A percentile compares a stretch with the other conserved stretches of the same genome.
These are phyloP conservation scores for Pleurotus tuoliensis DNA, from an alignment of 768 basidiomycete species.

Conservation along the genomic window DNA sequence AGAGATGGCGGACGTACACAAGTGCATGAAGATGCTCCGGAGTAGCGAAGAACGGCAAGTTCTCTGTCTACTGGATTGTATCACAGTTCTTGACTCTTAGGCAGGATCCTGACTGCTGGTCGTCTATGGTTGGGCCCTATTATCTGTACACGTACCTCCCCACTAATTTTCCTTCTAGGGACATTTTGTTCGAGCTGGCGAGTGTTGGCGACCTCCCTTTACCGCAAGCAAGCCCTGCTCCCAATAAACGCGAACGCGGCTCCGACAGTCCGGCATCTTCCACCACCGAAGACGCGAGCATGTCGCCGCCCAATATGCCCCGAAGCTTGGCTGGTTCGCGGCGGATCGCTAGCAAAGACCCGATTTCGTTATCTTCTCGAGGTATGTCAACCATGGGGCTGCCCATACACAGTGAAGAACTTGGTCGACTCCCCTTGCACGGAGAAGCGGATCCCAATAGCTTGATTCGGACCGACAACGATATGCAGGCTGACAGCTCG, in stretches of 20 bases:
- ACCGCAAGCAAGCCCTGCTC: constrained; percentile 9
- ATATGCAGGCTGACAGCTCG: constrained; percentile 9
- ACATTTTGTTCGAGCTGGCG: constrained; percentile 18
- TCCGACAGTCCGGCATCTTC: constrained; percentile 32
- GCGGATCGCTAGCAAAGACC: constrained; percentile 21
- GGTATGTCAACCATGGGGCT: constrained; percentile 22
- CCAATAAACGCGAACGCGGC: constrained; percentile 48
- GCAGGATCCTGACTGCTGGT: constrained; percentile 40
- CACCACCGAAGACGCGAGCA: constrained; percentile 23
- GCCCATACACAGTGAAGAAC: constrained; percentile 54
- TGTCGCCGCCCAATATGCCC: constrained; percentile 14
- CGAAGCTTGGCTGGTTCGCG: constrained; percentile 32
- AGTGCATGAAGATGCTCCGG: constrained; percentile 52
- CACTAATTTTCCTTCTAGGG: constrained; percentile 7
- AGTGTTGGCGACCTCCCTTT: constrained; percentile 16
- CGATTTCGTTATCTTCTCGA: constrained; percentile 9
- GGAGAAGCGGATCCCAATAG: constrained; percentile 34
- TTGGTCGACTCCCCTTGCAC: constrained; percentile 50
- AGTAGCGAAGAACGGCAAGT: constrained; percentile 35
- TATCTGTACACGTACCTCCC: neutral
- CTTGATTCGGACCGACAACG: constrained; percentile 13
- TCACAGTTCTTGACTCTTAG: neutral
- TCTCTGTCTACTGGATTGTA: neutral
- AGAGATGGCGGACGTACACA: constrained; percentile 58
- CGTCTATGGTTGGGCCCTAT: constrained; percentile 29